Conservation (phyloP, 768 basidiomycete genomes). For the Lactifluus piperatus region DNA sequence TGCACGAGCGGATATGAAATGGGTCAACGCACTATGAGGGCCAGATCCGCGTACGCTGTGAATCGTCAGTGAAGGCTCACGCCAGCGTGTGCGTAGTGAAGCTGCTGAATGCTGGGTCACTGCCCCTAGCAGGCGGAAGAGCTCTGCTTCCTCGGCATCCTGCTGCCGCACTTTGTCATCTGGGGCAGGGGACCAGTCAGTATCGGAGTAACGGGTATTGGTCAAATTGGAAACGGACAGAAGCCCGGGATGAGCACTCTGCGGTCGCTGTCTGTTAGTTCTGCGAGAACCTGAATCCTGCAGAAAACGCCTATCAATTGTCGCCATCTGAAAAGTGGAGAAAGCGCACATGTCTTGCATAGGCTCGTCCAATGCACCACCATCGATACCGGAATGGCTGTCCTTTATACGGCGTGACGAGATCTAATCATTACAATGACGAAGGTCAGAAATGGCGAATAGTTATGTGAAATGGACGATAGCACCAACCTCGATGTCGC, state of each 20-base stretch:
- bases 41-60: conserved; percentile 81
- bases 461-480: neutral
- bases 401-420: conserved; percentile 59
- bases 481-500: conserved; percentile 54
- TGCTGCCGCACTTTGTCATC: conserved; percentile 71
- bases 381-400: conserved; percentile 90
- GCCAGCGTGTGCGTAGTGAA: conserved; percentile 72
- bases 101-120: conserved; percentile 61
- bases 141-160: conserved; percentile 53
- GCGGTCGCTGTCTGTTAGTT: conserved; percentile 48
- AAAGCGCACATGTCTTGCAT: conserved; percentile 79
- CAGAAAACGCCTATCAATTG: neutral
- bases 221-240: conserved; percentile 38
- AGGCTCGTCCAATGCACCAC: conserved; percentile 80
- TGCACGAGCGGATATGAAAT: neutral
- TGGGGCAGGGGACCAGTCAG: conserved; percentile 23
- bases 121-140: conserved; percentile 60
- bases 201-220: neutral
- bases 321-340: neutral
- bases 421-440: conserved; percentile 42
- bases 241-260: conserved; percentile 70
- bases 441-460: neutral
- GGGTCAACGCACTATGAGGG: conserved; percentile 50
- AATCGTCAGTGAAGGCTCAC: conserved; percentile 83
- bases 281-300: conserved; percentile 73